Conservation (phyloP, 306 rosid species). For the Hippophae tibetana region DNA sequence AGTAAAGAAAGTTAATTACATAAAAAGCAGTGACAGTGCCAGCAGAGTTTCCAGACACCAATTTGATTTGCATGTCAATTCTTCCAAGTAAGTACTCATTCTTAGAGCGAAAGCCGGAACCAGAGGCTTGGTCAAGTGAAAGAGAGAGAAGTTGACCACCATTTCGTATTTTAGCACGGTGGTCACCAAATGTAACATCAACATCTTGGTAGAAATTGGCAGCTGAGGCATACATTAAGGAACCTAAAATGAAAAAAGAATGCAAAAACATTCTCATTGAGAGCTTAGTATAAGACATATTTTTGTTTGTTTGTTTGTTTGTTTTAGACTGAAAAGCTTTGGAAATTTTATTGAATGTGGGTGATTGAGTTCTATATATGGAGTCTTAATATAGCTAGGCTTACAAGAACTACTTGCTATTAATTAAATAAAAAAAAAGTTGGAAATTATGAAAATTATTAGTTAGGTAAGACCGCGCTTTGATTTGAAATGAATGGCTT, state of each 20-base stretch:
- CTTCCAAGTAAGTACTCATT: slow-evolving; percentile 53
- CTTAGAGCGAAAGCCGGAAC: slow-evolving; percentile 78
- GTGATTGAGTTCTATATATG: no score
- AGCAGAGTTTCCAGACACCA: slow-evolving; percentile 81
- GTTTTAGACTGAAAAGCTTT: no score
- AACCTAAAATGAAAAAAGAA: slow-evolving; percentile 6
- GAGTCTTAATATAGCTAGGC: no score
- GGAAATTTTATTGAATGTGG: no score
- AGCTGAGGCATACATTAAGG: slow-evolving; percentile 23
- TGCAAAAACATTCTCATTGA: not conserved
- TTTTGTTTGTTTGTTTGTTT: not conserved
- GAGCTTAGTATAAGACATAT: slow-evolving; percentile 15
- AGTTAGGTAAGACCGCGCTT: no score
- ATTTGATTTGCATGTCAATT: slow-evolving; percentile 71
- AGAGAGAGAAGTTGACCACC: slow-evolving; percentile 66
- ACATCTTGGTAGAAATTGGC: slow-evolving; percentile 55
- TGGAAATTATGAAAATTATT: no score
- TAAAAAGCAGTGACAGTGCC: slow-evolving; percentile 85
- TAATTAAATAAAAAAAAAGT: no score
- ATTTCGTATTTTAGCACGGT: slow-evolving; percentile 42
- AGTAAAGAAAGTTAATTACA: not conserved
- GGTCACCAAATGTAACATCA: slow-evolving; percentile 56
- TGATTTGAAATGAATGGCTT: no score
- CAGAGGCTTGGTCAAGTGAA: slow-evolving; percentile 60
- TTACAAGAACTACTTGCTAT: no score